These are phyloP conservation scores for Monilinia polystroma DNA, from an alignment of 2,329 filamentous ascomycete genomes.

Conservation along the genomic window DNA sequence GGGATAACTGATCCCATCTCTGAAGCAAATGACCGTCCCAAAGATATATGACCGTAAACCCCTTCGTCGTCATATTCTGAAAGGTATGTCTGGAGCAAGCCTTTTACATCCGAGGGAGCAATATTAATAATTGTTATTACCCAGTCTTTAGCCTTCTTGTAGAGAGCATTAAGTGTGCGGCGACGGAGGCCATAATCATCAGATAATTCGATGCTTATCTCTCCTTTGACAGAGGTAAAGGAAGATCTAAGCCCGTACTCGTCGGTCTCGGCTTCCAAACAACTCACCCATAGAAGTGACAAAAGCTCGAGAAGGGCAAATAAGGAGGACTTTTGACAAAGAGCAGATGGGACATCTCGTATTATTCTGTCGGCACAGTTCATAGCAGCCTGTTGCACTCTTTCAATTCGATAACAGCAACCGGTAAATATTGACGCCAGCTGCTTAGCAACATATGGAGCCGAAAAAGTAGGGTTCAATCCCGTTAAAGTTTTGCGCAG, in stretches of 20 bases:
- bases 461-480: constrained; percentile 75
- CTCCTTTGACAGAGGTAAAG: constrained; percentile 73
- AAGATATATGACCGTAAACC: constrained; percentile 84
- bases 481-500: constrained; percentile 72
- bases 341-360: constrained; percentile 76
- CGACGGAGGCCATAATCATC: constrained; percentile 86
- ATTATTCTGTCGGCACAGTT: constrained; percentile 84
- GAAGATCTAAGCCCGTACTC: constrained; percentile 84
- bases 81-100: constrained; percentile 90
- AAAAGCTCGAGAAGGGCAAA: constrained; percentile 91
- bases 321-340: constrained; percentile 86
- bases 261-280: constrained; percentile 90
- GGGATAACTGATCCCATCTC: constrained; percentile 90
- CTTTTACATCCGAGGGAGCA: constrained; percentile 91
- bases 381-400: constrained; percentile 85
- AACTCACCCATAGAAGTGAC: constrained; percentile 92
- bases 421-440: constrained; percentile 80
- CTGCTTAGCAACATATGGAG: constrained; percentile 85
- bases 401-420: constrained; percentile 90
- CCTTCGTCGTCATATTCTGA: constrained; percentile 93
- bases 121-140: constrained; percentile 76
- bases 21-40: constrained; percentile 90
- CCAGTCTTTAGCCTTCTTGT: constrained; percentile 77
- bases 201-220: constrained; percentile 84
- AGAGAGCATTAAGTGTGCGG: constrained; percentile 73